Conservation (phyloP, 1,139 yeast species). For the Debaryomyces sp. region DNA sequence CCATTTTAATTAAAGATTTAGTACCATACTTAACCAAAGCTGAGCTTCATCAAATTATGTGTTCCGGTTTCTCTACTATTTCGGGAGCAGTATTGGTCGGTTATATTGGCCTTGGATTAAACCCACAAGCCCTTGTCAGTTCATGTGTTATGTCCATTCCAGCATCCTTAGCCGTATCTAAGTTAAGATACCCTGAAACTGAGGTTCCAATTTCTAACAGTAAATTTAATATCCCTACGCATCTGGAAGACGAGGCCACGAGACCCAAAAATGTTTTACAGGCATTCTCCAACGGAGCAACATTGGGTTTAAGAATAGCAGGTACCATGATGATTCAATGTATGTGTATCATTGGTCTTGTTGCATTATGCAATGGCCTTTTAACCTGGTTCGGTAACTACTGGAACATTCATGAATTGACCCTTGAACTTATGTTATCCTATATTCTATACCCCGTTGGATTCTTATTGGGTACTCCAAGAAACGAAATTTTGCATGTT, state of each 20-base stretch:
- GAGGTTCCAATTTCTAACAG: conserved; percentile 60
- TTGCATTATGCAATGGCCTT: conserved; percentile 59
- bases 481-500: conserved; percentile 54
- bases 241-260: conserved; percentile 36
- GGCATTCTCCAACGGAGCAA: conserved; percentile 66
- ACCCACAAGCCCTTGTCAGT: conserved; percentile 65
- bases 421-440: conserved; percentile 59
- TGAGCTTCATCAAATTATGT: conserved; percentile 67
- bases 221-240: conserved; percentile 48
- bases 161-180: conserved; percentile 65
- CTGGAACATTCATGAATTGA: conserved; percentile 57
- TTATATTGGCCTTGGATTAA: conserved; percentile 65
- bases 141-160: conserved; percentile 77
- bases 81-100: conserved; percentile 70
- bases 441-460: conserved; percentile 65
- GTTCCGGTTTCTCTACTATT: conserved; percentile 69
- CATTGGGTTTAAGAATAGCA: conserved; percentile 61
- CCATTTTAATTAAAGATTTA: conserved; percentile 63
- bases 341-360: conserved; percentile 65
- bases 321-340: conserved; percentile 63
- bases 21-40: conserved; percentile 64
- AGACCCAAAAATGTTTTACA: conserved; percentile 61
- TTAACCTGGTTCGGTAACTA: conserved; percentile 67
- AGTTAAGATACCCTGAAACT: conserved; percentile 63
- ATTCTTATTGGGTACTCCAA: conserved; percentile 63